These are phyloP conservation scores for Panaeolus cyanescens DNA, from an alignment of 768 basidiomycete genomes.

Conservation along the genomic window DNA sequence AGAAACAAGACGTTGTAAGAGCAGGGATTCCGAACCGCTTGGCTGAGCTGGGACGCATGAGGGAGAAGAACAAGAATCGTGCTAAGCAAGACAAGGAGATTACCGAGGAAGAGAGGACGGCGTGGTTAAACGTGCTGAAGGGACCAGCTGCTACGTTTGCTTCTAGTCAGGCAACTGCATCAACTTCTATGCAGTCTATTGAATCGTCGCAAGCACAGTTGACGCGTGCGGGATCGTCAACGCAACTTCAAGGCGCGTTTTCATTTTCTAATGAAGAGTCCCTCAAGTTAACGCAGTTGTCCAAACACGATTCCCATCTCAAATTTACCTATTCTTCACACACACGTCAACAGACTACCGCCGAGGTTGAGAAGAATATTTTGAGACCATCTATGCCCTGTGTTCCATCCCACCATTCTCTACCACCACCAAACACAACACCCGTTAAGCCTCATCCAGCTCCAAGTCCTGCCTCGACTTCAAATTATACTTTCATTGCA, in stretches of 20 bases:
- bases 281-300: not conserved
- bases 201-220: not conserved
- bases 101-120: not conserved
- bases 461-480: no score
- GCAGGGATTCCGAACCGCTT: not conserved
- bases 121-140: not conserved
- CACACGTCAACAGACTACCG: not conserved
- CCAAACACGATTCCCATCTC: not conserved
- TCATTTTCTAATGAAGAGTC: not conserved
- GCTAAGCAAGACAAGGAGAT: not conserved
- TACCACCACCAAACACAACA: not conserved
- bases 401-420: not conserved
- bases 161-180: not conserved
- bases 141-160: not conserved
- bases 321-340: not conserved
- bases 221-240: not conserved
- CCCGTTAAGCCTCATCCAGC: no score
- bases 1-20: not conserved
- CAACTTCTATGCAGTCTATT: not conserved
- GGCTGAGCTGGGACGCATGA: not conserved
- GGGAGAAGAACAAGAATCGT: not conserved
- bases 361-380: not conserved
- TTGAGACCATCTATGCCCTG: not conserved
- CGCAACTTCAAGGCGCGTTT: constrained; percentile 2
- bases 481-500: no score